Evolutionary conservation across 306 rosid genomes (phyloP).

Genomic region (Sesbania bispinosa): DNA sequence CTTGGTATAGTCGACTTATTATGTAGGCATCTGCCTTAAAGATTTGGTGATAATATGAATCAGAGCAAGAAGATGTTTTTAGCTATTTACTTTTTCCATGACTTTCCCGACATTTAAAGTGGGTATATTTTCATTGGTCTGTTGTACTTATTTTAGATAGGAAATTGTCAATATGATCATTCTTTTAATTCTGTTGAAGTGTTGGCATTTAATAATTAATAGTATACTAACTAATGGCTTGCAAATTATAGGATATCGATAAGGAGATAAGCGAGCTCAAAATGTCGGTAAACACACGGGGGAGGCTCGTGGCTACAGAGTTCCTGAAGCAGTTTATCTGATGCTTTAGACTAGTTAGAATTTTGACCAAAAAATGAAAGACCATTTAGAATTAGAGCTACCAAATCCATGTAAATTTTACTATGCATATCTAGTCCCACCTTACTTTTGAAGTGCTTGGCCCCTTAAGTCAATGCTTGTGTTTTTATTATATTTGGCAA

Average conservation of each 20-base stretch:
- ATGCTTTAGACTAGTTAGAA: too few species aligned
- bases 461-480: constrained; percentile 6
- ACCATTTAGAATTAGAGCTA: neutral
- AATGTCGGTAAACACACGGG: constrained; percentile 93
- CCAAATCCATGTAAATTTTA: constrained; percentile 33
- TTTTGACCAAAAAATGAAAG: too few species aligned
- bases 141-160: neutral
- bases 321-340: constrained; percentile 90
- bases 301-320: constrained; percentile 97
- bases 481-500: neutral
- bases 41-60: neutral
- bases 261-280: constrained; percentile 93
- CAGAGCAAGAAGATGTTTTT: neutral
- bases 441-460: neutral
- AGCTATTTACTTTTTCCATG: neutral
- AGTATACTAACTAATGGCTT: neutral
- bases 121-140: neutral
- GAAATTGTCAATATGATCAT: neutral
- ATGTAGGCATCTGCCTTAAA: neutral
- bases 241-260: constrained; percentile 75
- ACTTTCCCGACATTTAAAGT: neutral
- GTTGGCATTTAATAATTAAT: neutral
- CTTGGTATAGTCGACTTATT: neutral
- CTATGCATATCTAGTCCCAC: constrained; percentile 17
- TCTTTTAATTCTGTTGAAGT: neutral